A percentile compares a stretch with the other conserved stretches of the same genome.
Conservation (phyloP, 306 rosid species). For the Citrullus mucosospermus region DNA sequence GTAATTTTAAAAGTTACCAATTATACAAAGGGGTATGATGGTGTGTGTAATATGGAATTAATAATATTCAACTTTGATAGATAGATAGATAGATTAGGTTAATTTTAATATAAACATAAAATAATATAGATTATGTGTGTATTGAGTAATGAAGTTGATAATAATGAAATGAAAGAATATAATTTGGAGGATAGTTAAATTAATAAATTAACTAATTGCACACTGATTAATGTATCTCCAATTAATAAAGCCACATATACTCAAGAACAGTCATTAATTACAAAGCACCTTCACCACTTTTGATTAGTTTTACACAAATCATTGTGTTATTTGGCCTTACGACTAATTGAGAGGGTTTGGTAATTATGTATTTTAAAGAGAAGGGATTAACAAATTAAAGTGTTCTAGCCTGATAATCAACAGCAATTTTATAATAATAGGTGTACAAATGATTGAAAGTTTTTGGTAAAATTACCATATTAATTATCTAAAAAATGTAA, state of each 20-base stretch:
- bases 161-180: not conserved
- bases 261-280: slow-evolving; percentile 4
- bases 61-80: not conserved
- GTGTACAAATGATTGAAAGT: slow-evolving; percentile 2
- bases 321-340: not conserved
- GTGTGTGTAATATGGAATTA: not conserved
- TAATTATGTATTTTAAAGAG: slow-evolving; percentile 1
- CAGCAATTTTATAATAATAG: slow-evolving; percentile 7
- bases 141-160: not conserved
- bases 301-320: slow-evolving; percentile 5
- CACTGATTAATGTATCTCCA: not conserved
- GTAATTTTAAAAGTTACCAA: slow-evolving; percentile 5
- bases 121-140: not conserved
- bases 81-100: not conserved
- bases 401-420: slow-evolving; percentile 3
- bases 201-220: not conserved
- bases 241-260: not conserved
- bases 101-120: not conserved
- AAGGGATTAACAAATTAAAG: slow-evolving; percentile 6
- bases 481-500: not conserved
- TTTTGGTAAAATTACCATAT: not conserved
- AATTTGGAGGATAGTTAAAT: not conserved
- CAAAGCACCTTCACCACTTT: slow-evolving; percentile 1
- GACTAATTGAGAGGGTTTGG: slow-evolving; percentile 3
- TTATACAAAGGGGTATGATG: not conserved